These are phyloP conservation scores for Russula vinacea DNA, from an alignment of 768 basidiomycete genomes.

Conservation along the genomic window DNA sequence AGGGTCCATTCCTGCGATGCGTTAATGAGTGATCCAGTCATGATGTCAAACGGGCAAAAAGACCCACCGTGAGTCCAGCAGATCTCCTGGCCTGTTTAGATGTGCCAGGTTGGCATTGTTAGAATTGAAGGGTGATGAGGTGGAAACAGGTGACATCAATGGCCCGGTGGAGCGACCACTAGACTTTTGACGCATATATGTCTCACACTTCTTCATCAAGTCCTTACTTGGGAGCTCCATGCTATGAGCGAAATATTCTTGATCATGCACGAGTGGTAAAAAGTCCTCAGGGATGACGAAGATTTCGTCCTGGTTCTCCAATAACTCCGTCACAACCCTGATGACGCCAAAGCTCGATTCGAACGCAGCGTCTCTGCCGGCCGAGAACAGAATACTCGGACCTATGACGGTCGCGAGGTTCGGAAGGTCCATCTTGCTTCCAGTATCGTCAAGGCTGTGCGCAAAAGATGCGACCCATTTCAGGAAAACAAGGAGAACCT, in stretches of 20 bases:
- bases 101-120: slow-evolving; percentile 29
- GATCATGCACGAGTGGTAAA: slow-evolving; percentile 78
- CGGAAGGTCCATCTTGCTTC: slow-evolving; percentile 95
- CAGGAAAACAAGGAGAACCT: slow-evolving; percentile 95
- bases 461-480: slow-evolving; percentile 99
- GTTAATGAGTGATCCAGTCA: not conserved
- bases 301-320: slow-evolving; percentile 94
- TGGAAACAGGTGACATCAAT: slow-evolving; percentile 39
- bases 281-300: slow-evolving; percentile 94
- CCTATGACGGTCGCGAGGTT: slow-evolving; percentile 97
- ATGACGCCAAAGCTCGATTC: slow-evolving; percentile 93
- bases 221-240: slow-evolving; percentile 92
- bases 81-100: slow-evolving; percentile 24
- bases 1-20: slow-evolving; percentile 5
- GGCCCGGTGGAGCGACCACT: slow-evolving; percentile 50
- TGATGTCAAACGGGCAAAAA: not conserved
- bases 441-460: slow-evolving; percentile 94
- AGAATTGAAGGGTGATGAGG: slow-evolving; percentile 43
- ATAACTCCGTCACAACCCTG: slow-evolving; percentile 74
- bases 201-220: slow-evolving; percentile 91
- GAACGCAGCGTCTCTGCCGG: slow-evolving; percentile 77
- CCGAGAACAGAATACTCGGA: slow-evolving; percentile 94
- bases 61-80: slow-evolving; percentile 26
- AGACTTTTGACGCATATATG: slow-evolving; percentile 75
- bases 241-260: slow-evolving; percentile 85